A percentile compares a stretch with the other conserved stretches of the same genome.
Evolutionary conservation across 768 basidiomycete genomes (phyloP).

Genomic region (Russula sp.): DNA sequence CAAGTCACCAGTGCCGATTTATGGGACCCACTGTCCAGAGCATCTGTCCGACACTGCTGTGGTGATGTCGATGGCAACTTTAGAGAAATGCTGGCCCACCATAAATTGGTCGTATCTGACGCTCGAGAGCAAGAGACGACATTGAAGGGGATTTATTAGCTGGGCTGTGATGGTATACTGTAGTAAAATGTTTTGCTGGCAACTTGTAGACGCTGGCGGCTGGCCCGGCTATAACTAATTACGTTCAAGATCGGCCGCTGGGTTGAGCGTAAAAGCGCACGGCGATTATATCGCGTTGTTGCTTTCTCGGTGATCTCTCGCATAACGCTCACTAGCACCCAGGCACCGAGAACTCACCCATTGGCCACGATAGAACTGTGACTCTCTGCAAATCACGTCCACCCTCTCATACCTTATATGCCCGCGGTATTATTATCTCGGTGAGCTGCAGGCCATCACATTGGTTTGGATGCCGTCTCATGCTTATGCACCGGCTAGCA

Average conservation of each 20-base stretch:
- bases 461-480: not conserved
- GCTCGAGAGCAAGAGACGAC: constrained; percentile 59
- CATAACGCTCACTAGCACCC: too few species aligned
- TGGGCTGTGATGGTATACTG: constrained; percentile 5
- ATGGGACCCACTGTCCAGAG: constrained; percentile 79
- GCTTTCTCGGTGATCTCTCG: too few species aligned
- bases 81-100: constrained; percentile 40
- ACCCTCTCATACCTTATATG: constrained; percentile 29
- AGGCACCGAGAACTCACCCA: too few species aligned
- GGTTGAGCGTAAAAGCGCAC: not conserved
- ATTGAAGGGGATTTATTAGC: constrained; percentile 29
- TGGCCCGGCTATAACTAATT: not conserved
- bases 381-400: not conserved
- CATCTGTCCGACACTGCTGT: constrained; percentile 45
- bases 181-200: constrained; percentile 1
- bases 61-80: constrained; percentile 8
- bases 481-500: constrained; percentile 34
- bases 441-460: not conserved
- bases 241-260: not conserved
- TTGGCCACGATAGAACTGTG: too few species aligned
- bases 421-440: constrained; percentile 38
- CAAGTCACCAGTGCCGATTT: constrained; percentile 81
- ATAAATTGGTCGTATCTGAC: constrained; percentile 82
- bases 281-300: not conserved
- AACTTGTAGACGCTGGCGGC: constrained; percentile 11